Base-by-base conservation (phyloP, 108 stramenopile genomes). In the Cylindrotheca fusiformis region DNA sequence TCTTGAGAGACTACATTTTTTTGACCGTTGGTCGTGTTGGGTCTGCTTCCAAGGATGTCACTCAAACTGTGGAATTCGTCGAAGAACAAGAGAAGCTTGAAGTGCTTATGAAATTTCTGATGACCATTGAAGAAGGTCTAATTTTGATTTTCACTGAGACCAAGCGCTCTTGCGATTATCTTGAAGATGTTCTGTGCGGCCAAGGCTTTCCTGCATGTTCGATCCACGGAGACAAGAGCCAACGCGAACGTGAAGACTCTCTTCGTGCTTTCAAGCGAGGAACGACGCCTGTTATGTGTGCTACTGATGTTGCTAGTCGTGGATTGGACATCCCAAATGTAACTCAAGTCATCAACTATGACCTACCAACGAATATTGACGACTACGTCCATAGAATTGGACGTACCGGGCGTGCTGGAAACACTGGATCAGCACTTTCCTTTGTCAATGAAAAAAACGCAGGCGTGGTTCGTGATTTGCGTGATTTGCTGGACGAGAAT, bases 281-380 rank as follows among this genome's bases (percentile, higher is more conserved):
- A 24, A 54, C 71, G 4, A 77, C 79, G 41, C 83, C 87, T 1
- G 80, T 93, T 44, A 65, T 98, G 52, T 84, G 91, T 17, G 99
- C 95, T 21, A 99, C 99, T 3, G 97, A 98, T 68, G 99, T 98
- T 8, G 99, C 99, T 18, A 91, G 91, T 36, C 90, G 99, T 29
- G 99, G 99, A 29, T 77, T 98, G 55, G 97, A 99, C 63, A 98
- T 99, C 60, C 95, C 97, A n/a, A 95, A 97, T 66, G 97, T 99
- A 20, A 85, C 91, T 14, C 91, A 95, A 58, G 97, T 98, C 5
- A 66, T 99, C 74, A 98, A 99, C 74, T 98, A 86, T 68, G 98
- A 98, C 65, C 68, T 97, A 36, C 98, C 99, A 27, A 67, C 71
- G 29, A 92, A 88, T 29, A 97, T 98, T 74, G 98, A 98, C 48